Conservation (phyloP, 495 filamentous ascomycete genomes). For the Geoglossum glabrum region DNA sequence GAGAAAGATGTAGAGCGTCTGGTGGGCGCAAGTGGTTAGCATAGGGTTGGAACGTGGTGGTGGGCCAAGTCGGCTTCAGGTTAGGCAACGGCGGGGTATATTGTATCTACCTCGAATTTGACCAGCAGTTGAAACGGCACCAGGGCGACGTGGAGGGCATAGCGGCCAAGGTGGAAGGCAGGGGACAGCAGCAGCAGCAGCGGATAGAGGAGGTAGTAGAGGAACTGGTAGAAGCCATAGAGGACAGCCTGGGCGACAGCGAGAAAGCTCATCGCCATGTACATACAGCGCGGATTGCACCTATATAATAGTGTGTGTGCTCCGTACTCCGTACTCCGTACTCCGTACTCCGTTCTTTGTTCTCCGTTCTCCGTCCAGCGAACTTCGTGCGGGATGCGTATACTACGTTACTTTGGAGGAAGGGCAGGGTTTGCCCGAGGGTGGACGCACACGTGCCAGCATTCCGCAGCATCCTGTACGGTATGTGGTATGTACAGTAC, state of each 20-base stretch:
- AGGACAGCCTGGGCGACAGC: slow-evolving; percentile 12
- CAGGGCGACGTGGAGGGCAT: slow-evolving; percentile 18
- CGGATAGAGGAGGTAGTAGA: slow-evolving; percentile 1
- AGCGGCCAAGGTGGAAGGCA: slow-evolving; percentile 24
- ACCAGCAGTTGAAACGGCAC: slow-evolving; percentile 27
- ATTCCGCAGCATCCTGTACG: too few species aligned
- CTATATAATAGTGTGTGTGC: too few species aligned
- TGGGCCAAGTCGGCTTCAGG: neutral
- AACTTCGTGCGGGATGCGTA: too few species aligned
- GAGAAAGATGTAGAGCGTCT: slow-evolving; percentile 48
- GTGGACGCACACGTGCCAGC: too few species aligned
- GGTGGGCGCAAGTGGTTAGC: slow-evolving; percentile 8
- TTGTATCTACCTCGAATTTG: slow-evolving; percentile 40
- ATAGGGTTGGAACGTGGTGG: slow-evolving; percentile 9
- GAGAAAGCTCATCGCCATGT: slow-evolving; percentile 11
- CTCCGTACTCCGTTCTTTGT: too few species aligned
- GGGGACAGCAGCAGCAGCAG: slow-evolving; percentile 22
- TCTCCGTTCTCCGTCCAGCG: too few species aligned
- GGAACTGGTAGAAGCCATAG: slow-evolving; percentile 13
- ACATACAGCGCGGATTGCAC: too few species aligned
- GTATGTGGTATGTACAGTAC: too few species aligned
- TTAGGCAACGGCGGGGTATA: neutral
- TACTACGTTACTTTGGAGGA: too few species aligned
- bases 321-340: too few species aligned
- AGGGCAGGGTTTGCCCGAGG: too few species aligned